Evolutionary conservation across 129 eudicot species (phyloP).

Genomic region (Saposhnikovia divaricata): DNA sequence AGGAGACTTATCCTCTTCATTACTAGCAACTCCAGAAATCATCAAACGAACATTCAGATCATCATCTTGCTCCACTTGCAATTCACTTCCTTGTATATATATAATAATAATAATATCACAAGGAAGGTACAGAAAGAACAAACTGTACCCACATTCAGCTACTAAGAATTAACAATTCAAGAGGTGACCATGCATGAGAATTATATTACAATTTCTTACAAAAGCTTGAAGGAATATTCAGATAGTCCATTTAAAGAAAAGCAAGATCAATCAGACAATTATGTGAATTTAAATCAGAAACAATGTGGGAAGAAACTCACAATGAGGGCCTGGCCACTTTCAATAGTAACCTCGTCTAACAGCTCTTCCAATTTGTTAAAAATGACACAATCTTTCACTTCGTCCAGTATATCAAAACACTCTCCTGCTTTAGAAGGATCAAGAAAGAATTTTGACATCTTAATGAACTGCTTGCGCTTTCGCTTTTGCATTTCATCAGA

Average conservation of each 20-base stretch:
- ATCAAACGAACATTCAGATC: neutral
- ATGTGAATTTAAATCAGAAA: neutral
- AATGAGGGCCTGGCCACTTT: slow-evolving; percentile 31
- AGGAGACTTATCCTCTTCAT: neutral
- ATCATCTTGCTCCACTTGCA: neutral
- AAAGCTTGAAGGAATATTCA: neutral
- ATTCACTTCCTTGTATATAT: neutral
- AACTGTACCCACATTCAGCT: neutral
- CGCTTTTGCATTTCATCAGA: slow-evolving; percentile 37
- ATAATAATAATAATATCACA: neutral
- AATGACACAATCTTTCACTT: slow-evolving; percentile 38
- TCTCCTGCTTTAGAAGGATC: slow-evolving; percentile 63
- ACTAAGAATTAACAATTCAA: neutral
- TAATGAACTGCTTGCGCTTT: slow-evolving; percentile 31
- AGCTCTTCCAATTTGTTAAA: slow-evolving; percentile 36
- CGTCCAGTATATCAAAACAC: slow-evolving; percentile 48
- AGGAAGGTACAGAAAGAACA: neutral
- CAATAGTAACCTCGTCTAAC: slow-evolving; percentile 32
- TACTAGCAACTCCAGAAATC: neutral
- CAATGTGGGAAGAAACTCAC: slow-evolving; percentile 28
- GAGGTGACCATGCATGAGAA: neutral
- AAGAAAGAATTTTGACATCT: slow-evolving; percentile 74
- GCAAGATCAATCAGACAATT: neutral
- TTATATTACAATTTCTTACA: neutral
- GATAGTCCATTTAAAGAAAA: neutral